phyloP scores from a whole-genome alignment of 495 filamentous ascomycete genomes.

The Lepraria neglecta region DNA sequence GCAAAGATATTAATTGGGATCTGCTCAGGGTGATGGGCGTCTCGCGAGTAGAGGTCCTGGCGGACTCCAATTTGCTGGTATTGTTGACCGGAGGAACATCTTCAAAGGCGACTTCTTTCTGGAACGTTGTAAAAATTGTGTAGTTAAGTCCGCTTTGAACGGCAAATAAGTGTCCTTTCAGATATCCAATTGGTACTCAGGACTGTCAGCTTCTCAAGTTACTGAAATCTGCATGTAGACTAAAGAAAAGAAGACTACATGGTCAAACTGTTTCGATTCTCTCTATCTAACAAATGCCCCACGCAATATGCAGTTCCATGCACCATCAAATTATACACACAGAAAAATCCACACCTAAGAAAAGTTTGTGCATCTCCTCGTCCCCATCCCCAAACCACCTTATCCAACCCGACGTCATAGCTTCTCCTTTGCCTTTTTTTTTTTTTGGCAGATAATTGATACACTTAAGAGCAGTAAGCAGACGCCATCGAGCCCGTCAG shows the following conservation, averaged over 20 bases:
- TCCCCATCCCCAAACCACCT: slow-evolving; percentile 11
- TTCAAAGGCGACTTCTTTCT: too few relatives aligned
- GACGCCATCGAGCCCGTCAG: slow-evolving; percentile 1
- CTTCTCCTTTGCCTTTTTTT: not conserved
- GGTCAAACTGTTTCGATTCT: slow-evolving; percentile 4
- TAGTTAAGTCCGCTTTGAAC: too few relatives aligned
- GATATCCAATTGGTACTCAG: too few relatives aligned
- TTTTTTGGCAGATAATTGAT: not conserved
- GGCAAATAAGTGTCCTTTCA: too few relatives aligned
- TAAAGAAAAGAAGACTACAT: not conserved
- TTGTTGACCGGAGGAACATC: too few relatives aligned
- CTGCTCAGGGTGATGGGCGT: too few relatives aligned
- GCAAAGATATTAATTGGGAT: too few relatives aligned
- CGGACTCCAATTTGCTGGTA: too few relatives aligned
- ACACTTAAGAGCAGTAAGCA: slow-evolving; percentile 12
- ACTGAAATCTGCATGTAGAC: too few relatives aligned
- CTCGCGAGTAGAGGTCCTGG: too few relatives aligned
- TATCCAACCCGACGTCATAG: slow-evolving; percentile 1
- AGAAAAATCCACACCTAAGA: slow-evolving; percentile 1
- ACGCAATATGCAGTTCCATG: slow-evolving; percentile 7
- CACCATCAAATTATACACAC: slow-evolving; percentile 15
- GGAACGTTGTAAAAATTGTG: too few relatives aligned
- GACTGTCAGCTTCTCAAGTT: too few relatives aligned
- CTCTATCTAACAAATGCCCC: slow-evolving; percentile 5
- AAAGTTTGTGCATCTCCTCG: not conserved